Conservation (phyloP, 192 early-diverging fungal genomes). For the Linnemannia hyalina region DNA sequence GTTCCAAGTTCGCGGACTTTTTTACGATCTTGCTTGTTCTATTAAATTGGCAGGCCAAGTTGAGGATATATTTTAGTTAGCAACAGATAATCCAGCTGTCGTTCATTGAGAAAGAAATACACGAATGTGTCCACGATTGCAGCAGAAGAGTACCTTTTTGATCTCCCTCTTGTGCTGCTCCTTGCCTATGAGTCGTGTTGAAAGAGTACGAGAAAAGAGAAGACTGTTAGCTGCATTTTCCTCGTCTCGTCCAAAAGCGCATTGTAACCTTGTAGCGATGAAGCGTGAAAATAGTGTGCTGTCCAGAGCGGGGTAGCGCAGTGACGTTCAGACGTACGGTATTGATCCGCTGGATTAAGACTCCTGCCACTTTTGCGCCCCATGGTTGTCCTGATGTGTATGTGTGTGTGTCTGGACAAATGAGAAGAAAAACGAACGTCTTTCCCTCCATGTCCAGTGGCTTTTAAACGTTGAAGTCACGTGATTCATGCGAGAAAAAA, state of each 20-base stretch:
- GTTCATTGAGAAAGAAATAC: neutral
- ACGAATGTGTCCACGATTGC: neutral
- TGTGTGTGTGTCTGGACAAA: no score
- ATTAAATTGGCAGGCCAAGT: neutral
- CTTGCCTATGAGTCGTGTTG: conserved; percentile 31
- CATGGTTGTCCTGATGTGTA: conserved; percentile 23
- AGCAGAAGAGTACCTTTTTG: conserved; percentile 34
- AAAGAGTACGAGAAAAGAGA: neutral
- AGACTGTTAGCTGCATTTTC: neutral
- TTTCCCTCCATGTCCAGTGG: no score
- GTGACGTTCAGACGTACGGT: conserved; percentile 28
- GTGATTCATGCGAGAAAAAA: no score
- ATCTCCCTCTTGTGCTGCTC: conserved; percentile 54
- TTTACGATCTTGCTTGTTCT: conserved; percentile 56
- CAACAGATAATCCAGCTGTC: neutral
- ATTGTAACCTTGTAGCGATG: no score
- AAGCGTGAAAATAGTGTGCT: neutral
- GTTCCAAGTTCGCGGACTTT: conserved; percentile 47
- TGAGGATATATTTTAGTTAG: neutral
- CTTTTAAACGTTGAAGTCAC: no score
- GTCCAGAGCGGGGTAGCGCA: no score
- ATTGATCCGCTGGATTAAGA: conserved; percentile 54
- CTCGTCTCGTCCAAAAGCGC: no score
- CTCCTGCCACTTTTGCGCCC: conserved; percentile 52
- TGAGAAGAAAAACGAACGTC: no score